phyloP scores from a whole-genome alignment of 2,329 filamentous ascomycete species.

The Sclerotinia subarctica region DNA sequence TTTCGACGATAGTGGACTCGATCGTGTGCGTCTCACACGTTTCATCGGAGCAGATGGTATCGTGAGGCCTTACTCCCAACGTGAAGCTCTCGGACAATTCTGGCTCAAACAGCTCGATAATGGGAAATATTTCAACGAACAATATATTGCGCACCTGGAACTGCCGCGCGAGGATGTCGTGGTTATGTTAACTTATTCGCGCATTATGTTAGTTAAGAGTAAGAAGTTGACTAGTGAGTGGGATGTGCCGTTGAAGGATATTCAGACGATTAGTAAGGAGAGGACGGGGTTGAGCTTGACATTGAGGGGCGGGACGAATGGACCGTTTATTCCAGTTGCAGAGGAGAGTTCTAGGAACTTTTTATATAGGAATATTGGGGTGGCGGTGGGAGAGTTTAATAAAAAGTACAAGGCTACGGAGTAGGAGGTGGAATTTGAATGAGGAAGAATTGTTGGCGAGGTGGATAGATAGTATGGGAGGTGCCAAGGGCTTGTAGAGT shows the following conservation, averaged over 20 bases:
- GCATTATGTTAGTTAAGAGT: conserved; percentile 86
- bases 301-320: conserved; percentile 85
- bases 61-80: conserved; percentile 88
- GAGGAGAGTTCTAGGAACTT: conserved; percentile 72
- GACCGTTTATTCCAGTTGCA: conserved; percentile 90
- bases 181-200: conserved; percentile 81
- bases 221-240: conserved; percentile 86
- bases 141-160: conserved; percentile 95
- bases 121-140: conserved; percentile 95
- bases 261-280: conserved; percentile 97
- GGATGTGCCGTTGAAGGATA: conserved; percentile 93
- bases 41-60: conserved; percentile 92
- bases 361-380: conserved; percentile 62
- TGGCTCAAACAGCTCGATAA: conserved; percentile 99
- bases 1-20: conserved; percentile 90
- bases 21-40: conserved; percentile 87
- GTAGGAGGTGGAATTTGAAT: conserved; percentile 32
- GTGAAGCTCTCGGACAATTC: conserved; percentile 93
- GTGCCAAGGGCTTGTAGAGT: conserved; percentile 32
- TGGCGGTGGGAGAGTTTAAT: conserved; percentile 67
- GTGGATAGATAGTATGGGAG: conserved; percentile 20
- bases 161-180: conserved; percentile 84
- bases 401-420: conserved; percentile 47
- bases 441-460: conserved; percentile 18
- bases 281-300: conserved; percentile 87